Percentiles rank a stretch among this genome's conserved stretches.
These are phyloP conservation scores for Anthracocystis panici-leucophaei DNA, from an alignment of 1,284 basidiomycete genomes.

Conservation along the genomic window DNA sequence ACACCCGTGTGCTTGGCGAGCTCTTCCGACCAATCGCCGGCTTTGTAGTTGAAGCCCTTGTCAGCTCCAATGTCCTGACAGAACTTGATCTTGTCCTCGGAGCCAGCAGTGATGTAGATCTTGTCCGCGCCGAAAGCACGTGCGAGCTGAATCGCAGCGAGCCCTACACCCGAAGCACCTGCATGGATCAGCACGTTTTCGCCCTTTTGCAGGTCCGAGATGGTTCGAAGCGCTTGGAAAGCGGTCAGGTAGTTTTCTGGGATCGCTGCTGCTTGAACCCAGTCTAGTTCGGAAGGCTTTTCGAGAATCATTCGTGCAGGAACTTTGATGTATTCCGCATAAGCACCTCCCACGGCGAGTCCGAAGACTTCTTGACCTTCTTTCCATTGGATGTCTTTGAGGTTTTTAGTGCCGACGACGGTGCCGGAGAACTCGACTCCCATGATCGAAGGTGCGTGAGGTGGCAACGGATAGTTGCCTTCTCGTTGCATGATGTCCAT, in stretches of 20 bases:
- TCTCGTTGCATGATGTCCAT: conserved; percentile 69
- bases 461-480: conserved; percentile 76
- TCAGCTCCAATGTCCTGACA: conserved; percentile 76
- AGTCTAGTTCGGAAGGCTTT: conserved; percentile 82
- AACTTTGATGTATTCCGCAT: conserved; percentile 86
- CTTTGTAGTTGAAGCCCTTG: conserved; percentile 86
- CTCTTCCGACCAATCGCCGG: conserved; percentile 80
- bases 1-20: conserved; percentile 69
- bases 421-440: conserved; percentile 86
- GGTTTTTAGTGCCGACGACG: conserved; percentile 72
- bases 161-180: conserved; percentile 78
- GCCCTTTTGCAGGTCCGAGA: conserved; percentile 73
- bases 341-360: conserved; percentile 79
- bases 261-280: conserved; percentile 76
- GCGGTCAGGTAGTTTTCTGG: conserved; percentile 67
- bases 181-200: conserved; percentile 89
- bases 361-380: conserved; percentile 88
- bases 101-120: conserved; percentile 79
- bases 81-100: conserved; percentile 84
- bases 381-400: conserved; percentile 70
- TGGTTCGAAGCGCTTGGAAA: conserved; percentile 59
- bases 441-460: conserved; percentile 81
- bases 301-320: conserved; percentile 78
- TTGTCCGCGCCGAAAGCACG: conserved; percentile 76
- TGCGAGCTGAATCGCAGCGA: conserved; percentile 90